phyloP scores from a whole-genome alignment of 2,329 filamentous ascomycete species.

The Apiospora aurea region DNA sequence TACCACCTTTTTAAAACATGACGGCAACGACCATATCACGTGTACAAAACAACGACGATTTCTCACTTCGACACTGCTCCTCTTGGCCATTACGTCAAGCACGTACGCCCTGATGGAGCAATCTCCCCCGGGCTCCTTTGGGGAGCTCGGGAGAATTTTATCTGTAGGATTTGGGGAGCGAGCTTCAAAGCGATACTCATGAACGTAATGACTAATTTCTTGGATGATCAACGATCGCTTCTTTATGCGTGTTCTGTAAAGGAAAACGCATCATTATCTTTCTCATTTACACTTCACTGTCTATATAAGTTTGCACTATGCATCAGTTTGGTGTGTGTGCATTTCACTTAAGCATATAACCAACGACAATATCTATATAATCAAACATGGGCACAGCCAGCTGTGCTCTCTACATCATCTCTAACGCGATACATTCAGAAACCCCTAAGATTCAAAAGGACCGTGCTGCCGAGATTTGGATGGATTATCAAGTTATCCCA shows the following conservation, averaged over 20 bases:
- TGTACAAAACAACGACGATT: not conserved
- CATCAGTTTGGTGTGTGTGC: not conserved
- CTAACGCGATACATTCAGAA: not conserved
- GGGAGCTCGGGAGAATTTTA: not conserved
- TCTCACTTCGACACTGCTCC: not conserved
- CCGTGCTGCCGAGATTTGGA: not conserved
- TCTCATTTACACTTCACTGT: slow-evolving; percentile 8
- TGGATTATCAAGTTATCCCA: not conserved
- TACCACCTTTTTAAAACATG: not conserved
- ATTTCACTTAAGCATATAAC: not conserved
- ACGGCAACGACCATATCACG: slow-evolving; percentile 15
- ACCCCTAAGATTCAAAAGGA: too few species aligned
- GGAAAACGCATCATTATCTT: slow-evolving; percentile 15
- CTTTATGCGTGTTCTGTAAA: not conserved
- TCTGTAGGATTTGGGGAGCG: slow-evolving; percentile 13
- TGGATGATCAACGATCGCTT: slow-evolving; percentile 21
- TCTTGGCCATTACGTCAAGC: not conserved
- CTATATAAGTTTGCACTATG: not conserved
- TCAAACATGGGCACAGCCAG: not conserved
- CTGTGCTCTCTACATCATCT: not conserved
- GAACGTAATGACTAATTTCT: slow-evolving; percentile 20
- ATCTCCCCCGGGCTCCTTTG: too few species aligned
- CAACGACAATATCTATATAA: not conserved
- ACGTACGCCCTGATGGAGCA: not conserved
- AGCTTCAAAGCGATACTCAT: slow-evolving; percentile 11